Base-by-base conservation (phyloP, 768 basidiomycete species). In the Melanogaster broomeanus region DNA sequence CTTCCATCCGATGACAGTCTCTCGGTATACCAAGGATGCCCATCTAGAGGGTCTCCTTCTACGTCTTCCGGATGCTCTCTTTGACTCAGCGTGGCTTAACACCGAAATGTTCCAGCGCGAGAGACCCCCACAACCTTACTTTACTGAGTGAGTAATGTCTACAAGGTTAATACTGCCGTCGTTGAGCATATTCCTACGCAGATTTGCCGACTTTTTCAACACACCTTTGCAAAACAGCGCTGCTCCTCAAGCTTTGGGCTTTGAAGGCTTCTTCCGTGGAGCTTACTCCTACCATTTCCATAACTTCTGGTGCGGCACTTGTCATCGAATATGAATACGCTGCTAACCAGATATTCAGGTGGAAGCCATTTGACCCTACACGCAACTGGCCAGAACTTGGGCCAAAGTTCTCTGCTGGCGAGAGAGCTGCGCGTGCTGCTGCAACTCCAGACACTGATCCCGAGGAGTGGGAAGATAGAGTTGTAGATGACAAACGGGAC, bases 361-460 rank as follows among this genome's bases (percentile, higher is more conserved):
- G 96, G 96, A 86, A 88, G 57, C 90, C 95, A 5, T 97, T 98
- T 60, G 96, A 99, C 69, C 80, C 90, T 1, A 71, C 82, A 8
- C 85, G 95, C n/a, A 95, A 98, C 66, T 98, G 86, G 84, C 96
- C 96, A 2, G 96, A 98, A 64, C 80, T 98, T 24, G 96, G 96
- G 2, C 73, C 80, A 11, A 81, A 78, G 16, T 98, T 98, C 67
- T 74, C 74, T 19, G 80, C 81, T 12, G 88, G 87, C 30, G 95
- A 98, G 73, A 79, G 77, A 45, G 72, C 76, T 37, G 85, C 85
- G 9, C 85, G 88, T 38, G 71, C 70, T 30, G 71, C 74, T 28
- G 70, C 67, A 11, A 65, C 62, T 37, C 70, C 72, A 21, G 61
- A 69, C 46, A 41, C 58, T 18, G 63, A 65, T 19, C 53, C 64